phyloP scores from a whole-genome alignment of 805 yeast genomes.

The Isabelozyma gotoi region DNA sequence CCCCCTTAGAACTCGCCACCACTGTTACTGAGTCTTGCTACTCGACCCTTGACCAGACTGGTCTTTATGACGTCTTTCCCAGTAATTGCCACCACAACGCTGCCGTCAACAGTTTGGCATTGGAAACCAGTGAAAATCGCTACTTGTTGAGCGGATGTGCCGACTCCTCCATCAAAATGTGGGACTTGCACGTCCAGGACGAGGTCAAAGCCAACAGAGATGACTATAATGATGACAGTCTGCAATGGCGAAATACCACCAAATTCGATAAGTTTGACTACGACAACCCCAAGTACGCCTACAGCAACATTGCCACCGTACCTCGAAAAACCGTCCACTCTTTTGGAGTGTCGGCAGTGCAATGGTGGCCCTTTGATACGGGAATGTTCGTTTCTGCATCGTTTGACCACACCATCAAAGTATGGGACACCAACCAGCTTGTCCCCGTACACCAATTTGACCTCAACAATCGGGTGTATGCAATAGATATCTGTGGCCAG shows the following conservation, averaged over 20 bases:
- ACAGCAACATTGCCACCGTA: constrained; percentile 27
- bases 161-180: constrained; percentile 64
- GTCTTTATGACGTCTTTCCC: constrained; percentile 33
- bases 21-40: constrained; percentile 38
- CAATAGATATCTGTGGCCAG: constrained; percentile 53
- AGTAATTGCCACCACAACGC: constrained; percentile 47
- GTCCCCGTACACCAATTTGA: constrained; percentile 67
- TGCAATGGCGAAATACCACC: constrained; percentile 5
- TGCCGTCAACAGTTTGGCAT: constrained; percentile 56
- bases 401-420: constrained; percentile 70
- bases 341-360: constrained; percentile 69
- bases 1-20: constrained; percentile 32
- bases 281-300: constrained; percentile 28
- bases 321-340: constrained; percentile 50
- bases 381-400: constrained; percentile 85
- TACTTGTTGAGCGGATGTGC: constrained; percentile 71
- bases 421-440: constrained; percentile 77
- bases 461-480: constrained; percentile 60
- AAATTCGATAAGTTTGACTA: constrained; percentile 30
- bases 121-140: constrained; percentile 48
- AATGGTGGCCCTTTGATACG: constrained; percentile 89
- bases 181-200: constrained; percentile 49
- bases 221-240: constrained; percentile 1
- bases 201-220: constrained; percentile 8
- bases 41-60: constrained; percentile 21